phyloP scores from a whole-genome alignment of 1,284 basidiomycete species.

The Tylopilus sp. region DNA sequence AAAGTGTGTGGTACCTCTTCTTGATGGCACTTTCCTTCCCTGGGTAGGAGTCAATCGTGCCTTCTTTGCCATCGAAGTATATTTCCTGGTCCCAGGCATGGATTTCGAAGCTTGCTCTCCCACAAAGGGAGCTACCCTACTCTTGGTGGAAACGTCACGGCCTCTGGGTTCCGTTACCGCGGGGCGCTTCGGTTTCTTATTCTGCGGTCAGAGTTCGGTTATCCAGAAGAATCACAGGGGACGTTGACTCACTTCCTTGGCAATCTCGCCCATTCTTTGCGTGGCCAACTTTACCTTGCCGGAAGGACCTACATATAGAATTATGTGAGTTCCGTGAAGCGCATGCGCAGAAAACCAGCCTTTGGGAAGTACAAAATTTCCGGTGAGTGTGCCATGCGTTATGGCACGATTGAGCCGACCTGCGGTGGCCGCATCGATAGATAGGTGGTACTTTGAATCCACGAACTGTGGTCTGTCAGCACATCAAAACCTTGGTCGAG shows the following conservation, averaged over 20 bases:
- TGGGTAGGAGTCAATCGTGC: conserved; percentile 38
- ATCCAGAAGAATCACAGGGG: neutral
- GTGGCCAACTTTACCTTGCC: conserved; percentile 68
- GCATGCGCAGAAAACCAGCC: conserved; percentile 35
- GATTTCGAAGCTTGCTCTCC: conserved; percentile 33
- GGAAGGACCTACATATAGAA: conserved; percentile 33
- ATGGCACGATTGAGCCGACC: conserved; percentile 74
- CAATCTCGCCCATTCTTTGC: conserved; percentile 51
- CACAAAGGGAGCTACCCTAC: conserved; percentile 3
- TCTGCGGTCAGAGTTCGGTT: conserved; percentile 29
- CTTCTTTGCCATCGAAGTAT: conserved; percentile 38
- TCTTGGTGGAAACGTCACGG: conserved; percentile 3
- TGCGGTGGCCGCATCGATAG: conserved; percentile 52
- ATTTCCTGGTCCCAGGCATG: conserved; percentile 28
- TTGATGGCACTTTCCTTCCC: conserved; percentile 33
- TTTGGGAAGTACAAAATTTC: conserved; percentile 70
- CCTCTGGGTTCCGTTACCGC: conserved; percentile 15
- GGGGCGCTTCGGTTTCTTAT: conserved; percentile 18
- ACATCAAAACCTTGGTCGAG: too few species aligned
- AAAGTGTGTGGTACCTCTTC: conserved; percentile 35
- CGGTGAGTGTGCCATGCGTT: conserved; percentile 57
- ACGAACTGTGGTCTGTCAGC: conserved; percentile 49
- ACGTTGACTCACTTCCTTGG: conserved; percentile 55
- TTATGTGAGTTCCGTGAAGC: neutral
- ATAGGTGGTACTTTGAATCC: conserved; percentile 67